phyloP scores from a whole-genome alignment of 2,329 filamentous ascomycete genomes.

The Aspergillus brasiliensis region DNA sequence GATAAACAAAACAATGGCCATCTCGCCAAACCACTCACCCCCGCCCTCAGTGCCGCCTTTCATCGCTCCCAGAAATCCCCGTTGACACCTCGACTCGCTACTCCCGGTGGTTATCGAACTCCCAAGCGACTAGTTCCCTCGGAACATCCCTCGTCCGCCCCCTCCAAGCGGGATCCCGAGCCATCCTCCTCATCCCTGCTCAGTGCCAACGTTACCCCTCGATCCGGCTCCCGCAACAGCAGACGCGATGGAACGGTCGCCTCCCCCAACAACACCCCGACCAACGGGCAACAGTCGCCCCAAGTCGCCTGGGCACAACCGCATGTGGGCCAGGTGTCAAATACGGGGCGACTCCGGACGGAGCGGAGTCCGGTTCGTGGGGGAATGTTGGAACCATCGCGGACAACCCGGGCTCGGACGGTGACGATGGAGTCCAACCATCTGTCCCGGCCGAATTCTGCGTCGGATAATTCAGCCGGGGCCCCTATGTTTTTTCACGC shows the following conservation, averaged over 20 bases:
- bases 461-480: slow-evolving; percentile 36
- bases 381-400: slow-evolving; percentile 32
- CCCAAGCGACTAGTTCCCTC: slow-evolving; percentile 37
- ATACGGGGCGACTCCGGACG: slow-evolving; percentile 26
- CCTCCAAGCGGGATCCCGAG: slow-evolving; percentile 52
- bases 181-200: slow-evolving; percentile 51
- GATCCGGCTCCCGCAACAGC: slow-evolving; percentile 72
- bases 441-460: slow-evolving; percentile 36
- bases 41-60: slow-evolving; percentile 66
- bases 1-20: slow-evolving; percentile 57
- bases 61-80: slow-evolving; percentile 58
- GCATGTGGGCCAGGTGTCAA: slow-evolving; percentile 26
- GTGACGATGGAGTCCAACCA: slow-evolving; percentile 39
- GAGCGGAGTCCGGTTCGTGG: slow-evolving; percentile 40
- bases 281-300: slow-evolving; percentile 26
- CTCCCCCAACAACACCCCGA: slow-evolving; percentile 62
- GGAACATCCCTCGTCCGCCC: slow-evolving; percentile 37
- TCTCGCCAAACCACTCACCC: slow-evolving; percentile 63
- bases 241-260: slow-evolving; percentile 69
- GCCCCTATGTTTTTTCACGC: slow-evolving; percentile 87
- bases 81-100: slow-evolving; percentile 62
- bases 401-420: slow-evolving; percentile 40
- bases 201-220: slow-evolving; percentile 72
- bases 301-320: slow-evolving; percentile 33
- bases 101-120: slow-evolving; percentile 34